Evolutionary conservation across 1,284 basidiomycete species (phyloP).

Genomic region (Pseudozyma sp.): DNA sequence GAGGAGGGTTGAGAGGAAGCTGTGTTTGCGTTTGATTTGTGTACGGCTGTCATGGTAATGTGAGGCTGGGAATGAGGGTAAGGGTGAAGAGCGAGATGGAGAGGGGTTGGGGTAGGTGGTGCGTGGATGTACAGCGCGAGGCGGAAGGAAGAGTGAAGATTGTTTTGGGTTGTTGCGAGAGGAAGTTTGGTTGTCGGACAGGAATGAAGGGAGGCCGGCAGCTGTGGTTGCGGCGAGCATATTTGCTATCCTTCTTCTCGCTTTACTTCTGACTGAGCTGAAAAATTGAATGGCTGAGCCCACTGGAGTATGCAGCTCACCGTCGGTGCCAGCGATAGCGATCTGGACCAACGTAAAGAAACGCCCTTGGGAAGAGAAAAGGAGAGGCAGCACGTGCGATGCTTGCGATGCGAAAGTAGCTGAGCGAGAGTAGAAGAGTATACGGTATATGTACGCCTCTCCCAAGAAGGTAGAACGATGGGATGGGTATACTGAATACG

Average conservation of each 20-base stretch:
- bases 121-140: neutral
- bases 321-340: too few relatives aligned
- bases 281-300: too few relatives aligned
- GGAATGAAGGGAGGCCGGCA: neutral
- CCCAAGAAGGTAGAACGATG: too few relatives aligned
- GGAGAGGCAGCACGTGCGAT: too few relatives aligned
- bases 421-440: too few relatives aligned
- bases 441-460: too few relatives aligned
- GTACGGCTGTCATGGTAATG: neutral
- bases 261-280: too few relatives aligned
- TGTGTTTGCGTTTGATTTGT: neutral
- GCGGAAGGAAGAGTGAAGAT: neutral
- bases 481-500: too few relatives aligned
- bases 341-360: too few relatives aligned
- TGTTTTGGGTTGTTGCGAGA: neutral
- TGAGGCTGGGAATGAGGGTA: neutral
- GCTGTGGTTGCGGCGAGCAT: constrained; percentile 8
- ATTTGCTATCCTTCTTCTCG: neutral
- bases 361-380: too few relatives aligned
- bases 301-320: too few relatives aligned
- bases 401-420: too few relatives aligned
- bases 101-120: neutral
- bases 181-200: neutral
- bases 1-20: neutral
- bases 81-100: neutral